Conservation (phyloP, 2,329 filamentous ascomycete genomes). For the Chaetomium sp. region DNA sequence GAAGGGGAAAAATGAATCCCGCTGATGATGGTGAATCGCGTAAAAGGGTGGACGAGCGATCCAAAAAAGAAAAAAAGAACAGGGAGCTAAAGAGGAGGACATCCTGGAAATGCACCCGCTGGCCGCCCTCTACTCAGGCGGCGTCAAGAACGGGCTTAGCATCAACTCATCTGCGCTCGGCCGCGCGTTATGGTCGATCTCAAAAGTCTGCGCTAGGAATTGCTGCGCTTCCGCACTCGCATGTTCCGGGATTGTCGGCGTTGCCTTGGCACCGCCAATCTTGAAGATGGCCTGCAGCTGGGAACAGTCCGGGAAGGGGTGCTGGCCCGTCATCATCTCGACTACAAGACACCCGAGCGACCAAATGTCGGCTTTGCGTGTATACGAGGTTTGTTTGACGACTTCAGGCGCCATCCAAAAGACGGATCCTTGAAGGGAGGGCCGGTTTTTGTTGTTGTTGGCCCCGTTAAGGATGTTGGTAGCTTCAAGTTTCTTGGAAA, state of each 20-base stretch:
- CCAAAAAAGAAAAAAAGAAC: background rate
- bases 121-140: slow-evolving; percentile 27
- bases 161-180: slow-evolving; percentile 89
- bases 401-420: slow-evolving; percentile 99
- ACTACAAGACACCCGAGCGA: slow-evolving; percentile 93
- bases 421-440: slow-evolving; percentile 89
- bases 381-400: slow-evolving; percentile 95
- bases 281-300: slow-evolving; percentile 98
- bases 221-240: slow-evolving; percentile 76
- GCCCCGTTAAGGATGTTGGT: slow-evolving; percentile 70
- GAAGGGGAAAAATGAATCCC: background rate
- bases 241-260: slow-evolving; percentile 80
- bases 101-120: too few relatives aligned
- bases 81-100: too few relatives aligned
- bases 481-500: slow-evolving; percentile 94
- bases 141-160: slow-evolving; percentile 72
- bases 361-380: slow-evolving; percentile 98
- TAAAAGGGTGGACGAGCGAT: too few relatives aligned
- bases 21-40: too few relatives aligned
- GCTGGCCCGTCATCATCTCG: slow-evolving; percentile 97
- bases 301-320: slow-evolving; percentile 94
- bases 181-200: slow-evolving; percentile 87
- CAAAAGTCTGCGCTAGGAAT: slow-evolving; percentile 86
- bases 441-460: slow-evolving; percentile 60
- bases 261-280: slow-evolving; percentile 81